Conservation (phyloP, 129 eudicot genomes). For the Arctium lappa region DNA sequence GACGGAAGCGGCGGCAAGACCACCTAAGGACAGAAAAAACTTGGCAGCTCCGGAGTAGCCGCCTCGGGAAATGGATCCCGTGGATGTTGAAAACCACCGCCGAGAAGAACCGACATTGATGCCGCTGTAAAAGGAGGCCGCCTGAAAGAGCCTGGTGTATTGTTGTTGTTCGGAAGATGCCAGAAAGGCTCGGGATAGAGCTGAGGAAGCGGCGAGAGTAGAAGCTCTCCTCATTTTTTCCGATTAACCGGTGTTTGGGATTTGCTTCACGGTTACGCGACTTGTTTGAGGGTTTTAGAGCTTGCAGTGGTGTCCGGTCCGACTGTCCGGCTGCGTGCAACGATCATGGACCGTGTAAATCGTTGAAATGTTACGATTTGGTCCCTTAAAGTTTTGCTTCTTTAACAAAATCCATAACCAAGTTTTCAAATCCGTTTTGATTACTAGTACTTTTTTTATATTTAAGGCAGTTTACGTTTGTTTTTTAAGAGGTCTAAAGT, state of each 20-base stretch:
- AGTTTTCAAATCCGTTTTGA: no score
- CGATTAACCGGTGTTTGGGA: background rate
- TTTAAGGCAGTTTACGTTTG: no score
- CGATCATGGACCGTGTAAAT: background rate
- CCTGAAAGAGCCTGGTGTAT: conserved; percentile 28
- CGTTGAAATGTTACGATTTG: background rate
- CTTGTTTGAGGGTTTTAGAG: background rate
- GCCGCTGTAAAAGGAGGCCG: conserved; percentile 31
- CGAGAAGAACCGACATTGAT: conserved; percentile 23
- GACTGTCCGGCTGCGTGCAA: conserved; percentile 6
- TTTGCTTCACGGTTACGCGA: conserved; percentile 17
- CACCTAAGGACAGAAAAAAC: conserved; percentile 11
- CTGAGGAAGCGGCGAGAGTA: conserved; percentile 20
- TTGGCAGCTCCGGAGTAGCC: background rate
- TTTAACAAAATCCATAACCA: background rate
- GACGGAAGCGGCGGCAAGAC: conserved; percentile 31
- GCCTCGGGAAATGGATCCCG: conserved; percentile 10
- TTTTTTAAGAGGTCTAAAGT: no score
- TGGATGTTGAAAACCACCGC: conserved; percentile 35
- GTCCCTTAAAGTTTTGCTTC: background rate
- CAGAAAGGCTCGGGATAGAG: conserved; percentile 27
- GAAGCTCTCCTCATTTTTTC: conserved; percentile 30
- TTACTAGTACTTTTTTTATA: no score
- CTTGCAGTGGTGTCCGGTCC: conserved; percentile 3
- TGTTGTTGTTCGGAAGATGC: conserved; percentile 16